Percentiles rank a stretch among this genome's conserved stretches.
Evolutionary conservation across 139 green algal genomes (phyloP).

Genomic region (Chlamydomonas schloesseri): DNA sequence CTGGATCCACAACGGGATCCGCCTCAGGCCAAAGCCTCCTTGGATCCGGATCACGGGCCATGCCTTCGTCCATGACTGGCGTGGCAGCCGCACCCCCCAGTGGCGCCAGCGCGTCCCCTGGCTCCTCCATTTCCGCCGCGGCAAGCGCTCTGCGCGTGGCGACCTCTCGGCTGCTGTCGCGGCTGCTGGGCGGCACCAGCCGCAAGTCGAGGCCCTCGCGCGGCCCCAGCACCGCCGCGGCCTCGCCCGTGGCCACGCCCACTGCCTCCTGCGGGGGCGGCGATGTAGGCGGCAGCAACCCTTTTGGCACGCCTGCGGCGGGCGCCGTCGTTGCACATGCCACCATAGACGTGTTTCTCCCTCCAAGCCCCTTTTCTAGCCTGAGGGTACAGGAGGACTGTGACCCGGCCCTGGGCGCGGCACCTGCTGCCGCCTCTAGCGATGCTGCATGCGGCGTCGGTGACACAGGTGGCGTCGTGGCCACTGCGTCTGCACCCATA

Average conservation of each 20-base stretch:
- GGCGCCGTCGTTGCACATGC: no score
- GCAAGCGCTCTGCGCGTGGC: background rate
- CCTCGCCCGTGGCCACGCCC: background rate
- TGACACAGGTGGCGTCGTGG: background rate
- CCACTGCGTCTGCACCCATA: background rate
- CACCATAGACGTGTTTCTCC: no score
- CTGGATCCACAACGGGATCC: background rate
- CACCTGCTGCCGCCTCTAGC: background rate
- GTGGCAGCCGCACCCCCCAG: background rate
- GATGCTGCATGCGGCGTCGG: background rate
- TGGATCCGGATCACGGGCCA: background rate
- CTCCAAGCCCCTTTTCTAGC: no score
- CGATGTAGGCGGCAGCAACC: no score
- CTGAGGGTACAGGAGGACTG: no score
- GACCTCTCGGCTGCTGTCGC: background rate
- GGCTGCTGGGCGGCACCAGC: background rate
- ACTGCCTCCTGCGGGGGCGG: background rate
- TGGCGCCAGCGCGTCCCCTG: background rate
- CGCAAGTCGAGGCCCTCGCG: background rate
- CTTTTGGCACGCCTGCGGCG: no score
- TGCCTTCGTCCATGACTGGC: background rate
- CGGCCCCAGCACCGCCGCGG: background rate
- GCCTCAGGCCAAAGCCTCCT: background rate
- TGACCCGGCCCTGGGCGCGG: no score
- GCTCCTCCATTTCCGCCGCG: background rate